Evolutionary conservation across 2,329 filamentous ascomycete genomes (phyloP).

Genomic region (Bertia moriformis): DNA sequence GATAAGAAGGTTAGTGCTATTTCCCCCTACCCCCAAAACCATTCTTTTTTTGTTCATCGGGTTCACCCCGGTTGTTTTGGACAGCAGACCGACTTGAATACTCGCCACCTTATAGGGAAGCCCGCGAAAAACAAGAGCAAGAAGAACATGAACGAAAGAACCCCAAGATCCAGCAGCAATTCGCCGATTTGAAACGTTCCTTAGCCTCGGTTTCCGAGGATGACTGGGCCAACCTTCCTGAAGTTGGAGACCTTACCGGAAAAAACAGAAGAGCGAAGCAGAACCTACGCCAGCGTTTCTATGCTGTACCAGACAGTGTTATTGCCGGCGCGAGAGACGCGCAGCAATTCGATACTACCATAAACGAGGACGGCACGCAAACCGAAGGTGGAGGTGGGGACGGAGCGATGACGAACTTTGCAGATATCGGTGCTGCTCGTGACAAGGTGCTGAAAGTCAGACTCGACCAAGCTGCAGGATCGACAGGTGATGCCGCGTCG

Average conservation of each 20-base stretch:
- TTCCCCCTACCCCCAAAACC: not conserved
- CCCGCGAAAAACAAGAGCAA: slow-evolving; percentile 75
- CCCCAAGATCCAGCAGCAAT: slow-evolving; percentile 95
- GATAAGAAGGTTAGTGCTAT: slow-evolving; percentile 1
- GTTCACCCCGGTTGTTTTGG: not conserved
- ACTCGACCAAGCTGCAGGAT: slow-evolving; percentile 65
- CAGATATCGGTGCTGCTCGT: slow-evolving; percentile 87
- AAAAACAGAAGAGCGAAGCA: slow-evolving; percentile 79
- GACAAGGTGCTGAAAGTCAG: slow-evolving; percentile 93
- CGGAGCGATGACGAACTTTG: slow-evolving; percentile 94
- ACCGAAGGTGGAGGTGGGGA: slow-evolving; percentile 40
- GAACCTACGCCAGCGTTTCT: slow-evolving; percentile 71
- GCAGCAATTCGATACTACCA: slow-evolving; percentile 70
- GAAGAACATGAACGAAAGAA: slow-evolving; percentile 96
- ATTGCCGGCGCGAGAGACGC: slow-evolving; percentile 72
- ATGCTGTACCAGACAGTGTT: slow-evolving; percentile 92
- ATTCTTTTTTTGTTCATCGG: not conserved
- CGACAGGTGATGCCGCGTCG: slow-evolving; percentile 40
- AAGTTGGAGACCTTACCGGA: slow-evolving; percentile 90
- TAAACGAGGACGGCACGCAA: slow-evolving; percentile 63
- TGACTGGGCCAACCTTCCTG: slow-evolving; percentile 88
- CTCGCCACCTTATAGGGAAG: slow-evolving; percentile 52
- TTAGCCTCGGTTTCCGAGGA: slow-evolving; percentile 81
- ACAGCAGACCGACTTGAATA: not conserved
- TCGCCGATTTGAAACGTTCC: slow-evolving; percentile 85